Conservation (phyloP, 305 asterid species). For the Fraxinus greggii region DNA sequence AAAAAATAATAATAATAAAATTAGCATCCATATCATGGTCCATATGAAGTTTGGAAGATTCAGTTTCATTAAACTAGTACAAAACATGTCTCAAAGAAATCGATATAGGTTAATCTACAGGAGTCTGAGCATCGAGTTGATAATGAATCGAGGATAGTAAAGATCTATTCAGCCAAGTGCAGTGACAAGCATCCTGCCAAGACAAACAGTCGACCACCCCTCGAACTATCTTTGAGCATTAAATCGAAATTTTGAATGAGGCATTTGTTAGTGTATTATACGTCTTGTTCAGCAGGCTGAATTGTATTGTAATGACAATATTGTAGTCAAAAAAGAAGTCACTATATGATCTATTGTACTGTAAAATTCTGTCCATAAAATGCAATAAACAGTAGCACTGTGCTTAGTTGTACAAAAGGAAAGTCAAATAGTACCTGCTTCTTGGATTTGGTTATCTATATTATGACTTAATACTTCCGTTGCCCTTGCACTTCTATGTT, state of each 20-base stretch:
- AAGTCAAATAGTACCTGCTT: constrained; percentile 43
- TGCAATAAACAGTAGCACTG: constrained; percentile 7
- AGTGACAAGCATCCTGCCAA: background rate
- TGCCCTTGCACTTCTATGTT: constrained; percentile 82
- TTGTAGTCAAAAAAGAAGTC: background rate
- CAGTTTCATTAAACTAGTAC: background rate
- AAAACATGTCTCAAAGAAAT: background rate
- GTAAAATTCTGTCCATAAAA: constrained; percentile 8
- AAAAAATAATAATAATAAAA: too few relatives aligned
- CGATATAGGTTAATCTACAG: background rate
- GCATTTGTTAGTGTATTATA: background rate
- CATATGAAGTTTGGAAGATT: background rate
- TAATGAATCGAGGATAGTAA: background rate
- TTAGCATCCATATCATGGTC: background rate
- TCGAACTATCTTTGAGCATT: background rate
- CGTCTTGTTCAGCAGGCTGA: background rate
- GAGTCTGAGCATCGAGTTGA: background rate
- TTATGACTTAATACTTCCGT: constrained; percentile 54
- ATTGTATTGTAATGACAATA: background rate
- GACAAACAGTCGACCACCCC: background rate
- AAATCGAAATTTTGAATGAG: background rate
- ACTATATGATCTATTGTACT: background rate
- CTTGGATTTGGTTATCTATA: constrained; percentile 55
- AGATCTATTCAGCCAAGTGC: background rate
- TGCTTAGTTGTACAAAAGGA: constrained; percentile 1